Percentiles rank a stretch among this genome's conserved stretches.
phyloP scores from a whole-genome alignment of 768 basidiomycete genomes.

The Calocera cornea region DNA sequence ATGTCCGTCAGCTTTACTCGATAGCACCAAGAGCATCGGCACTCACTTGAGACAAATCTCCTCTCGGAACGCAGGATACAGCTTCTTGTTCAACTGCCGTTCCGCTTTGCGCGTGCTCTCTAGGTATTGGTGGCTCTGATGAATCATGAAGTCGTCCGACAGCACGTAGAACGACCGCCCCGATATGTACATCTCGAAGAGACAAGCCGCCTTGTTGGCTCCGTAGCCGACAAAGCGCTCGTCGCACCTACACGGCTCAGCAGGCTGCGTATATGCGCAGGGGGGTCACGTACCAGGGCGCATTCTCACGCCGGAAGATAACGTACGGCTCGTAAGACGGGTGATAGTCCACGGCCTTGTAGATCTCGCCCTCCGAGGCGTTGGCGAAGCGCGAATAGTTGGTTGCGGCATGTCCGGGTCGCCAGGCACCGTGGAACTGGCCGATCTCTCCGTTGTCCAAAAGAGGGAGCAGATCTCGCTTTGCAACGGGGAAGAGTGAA shows the following conservation, averaged over 20 bases:
- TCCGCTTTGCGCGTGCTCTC: constrained; percentile 58
- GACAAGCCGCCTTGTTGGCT: constrained; percentile 83
- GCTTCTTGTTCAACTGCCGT: constrained; percentile 61
- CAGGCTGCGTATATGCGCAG: neutral
- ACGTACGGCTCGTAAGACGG: constrained; percentile 82
- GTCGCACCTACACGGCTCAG: constrained; percentile 50
- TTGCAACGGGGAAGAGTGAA: constrained; percentile 31
- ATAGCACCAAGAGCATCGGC: neutral
- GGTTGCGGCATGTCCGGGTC: constrained; percentile 65
- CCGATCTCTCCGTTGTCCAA: constrained; percentile 42
- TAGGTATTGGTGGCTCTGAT: constrained; percentile 74
- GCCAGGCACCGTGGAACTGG: constrained; percentile 71
- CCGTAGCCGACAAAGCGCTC: constrained; percentile 86
- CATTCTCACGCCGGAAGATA: constrained; percentile 55
- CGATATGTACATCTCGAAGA: constrained; percentile 81
- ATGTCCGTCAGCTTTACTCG: too few relatives aligned
- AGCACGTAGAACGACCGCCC: constrained; percentile 76
- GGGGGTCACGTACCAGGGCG: constrained; percentile 47
- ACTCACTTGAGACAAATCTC: constrained; percentile 54
- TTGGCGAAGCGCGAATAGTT: constrained; percentile 59
- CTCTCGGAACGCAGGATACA: constrained; percentile 67
- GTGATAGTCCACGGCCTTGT: constrained; percentile 63
- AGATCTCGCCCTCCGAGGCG: constrained; percentile 50
- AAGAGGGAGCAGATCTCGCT: constrained; percentile 40
- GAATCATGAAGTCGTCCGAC: constrained; percentile 75